Evolutionary conservation across 2,329 filamentous ascomycete species (phyloP).

Genomic region (Pseudogymnoascus sp.): DNA sequence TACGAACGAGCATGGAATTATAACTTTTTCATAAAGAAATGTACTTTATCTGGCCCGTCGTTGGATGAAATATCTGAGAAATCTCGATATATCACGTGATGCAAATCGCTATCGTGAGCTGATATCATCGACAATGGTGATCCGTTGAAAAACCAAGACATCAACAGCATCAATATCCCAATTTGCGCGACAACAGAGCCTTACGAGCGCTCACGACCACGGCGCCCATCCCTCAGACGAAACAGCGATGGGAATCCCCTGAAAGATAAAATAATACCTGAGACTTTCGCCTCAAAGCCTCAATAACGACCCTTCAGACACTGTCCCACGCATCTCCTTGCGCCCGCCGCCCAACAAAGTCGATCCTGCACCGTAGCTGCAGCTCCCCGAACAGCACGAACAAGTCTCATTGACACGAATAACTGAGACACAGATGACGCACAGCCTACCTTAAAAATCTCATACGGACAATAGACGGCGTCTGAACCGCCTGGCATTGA

Average conservation of each 20-base stretch:
- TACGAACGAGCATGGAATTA: background rate
- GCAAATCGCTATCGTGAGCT: background rate
- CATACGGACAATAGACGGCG: background rate
- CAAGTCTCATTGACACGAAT: constrained; percentile 16
- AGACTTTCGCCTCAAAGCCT: constrained; percentile 1
- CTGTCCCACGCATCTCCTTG: background rate
- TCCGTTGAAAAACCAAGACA: background rate
- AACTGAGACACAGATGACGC: constrained; percentile 7
- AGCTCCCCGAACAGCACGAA: constrained; percentile 23
- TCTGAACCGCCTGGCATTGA: constrained; percentile 14
- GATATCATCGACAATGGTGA: constrained; percentile 2
- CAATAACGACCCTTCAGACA: background rate
- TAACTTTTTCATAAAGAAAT: background rate
- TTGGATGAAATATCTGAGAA: background rate
- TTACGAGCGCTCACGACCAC: background rate
- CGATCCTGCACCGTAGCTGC: constrained; percentile 16
- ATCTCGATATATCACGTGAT: background rate
- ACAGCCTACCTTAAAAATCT: background rate
- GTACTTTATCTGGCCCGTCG: background rate
- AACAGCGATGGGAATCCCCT: background rate
- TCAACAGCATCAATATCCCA: background rate
- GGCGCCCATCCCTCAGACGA: background rate
- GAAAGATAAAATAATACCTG: background rate
- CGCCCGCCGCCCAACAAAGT: constrained; percentile 3
- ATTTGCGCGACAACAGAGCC: background rate